These are phyloP conservation scores for Aspergillus sclerotiicarbonarius DNA, from an alignment of 495 filamentous ascomycete genomes.

Conservation along the genomic window DNA sequence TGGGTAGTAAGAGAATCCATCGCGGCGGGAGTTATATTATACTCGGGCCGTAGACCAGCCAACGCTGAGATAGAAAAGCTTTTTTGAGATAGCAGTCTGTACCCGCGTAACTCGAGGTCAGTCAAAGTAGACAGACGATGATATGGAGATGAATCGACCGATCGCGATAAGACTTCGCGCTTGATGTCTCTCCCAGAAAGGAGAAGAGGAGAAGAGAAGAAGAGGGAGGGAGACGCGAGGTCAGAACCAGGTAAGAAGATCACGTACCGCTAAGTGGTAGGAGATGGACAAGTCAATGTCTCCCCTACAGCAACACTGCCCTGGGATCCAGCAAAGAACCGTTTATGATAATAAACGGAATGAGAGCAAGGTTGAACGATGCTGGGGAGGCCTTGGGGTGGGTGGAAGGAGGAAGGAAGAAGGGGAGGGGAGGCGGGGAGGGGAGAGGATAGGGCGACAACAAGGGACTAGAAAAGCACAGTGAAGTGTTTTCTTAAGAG, in stretches of 20 bases:
- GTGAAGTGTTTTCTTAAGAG: constrained; percentile 42
- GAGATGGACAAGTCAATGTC: constrained; percentile 99
- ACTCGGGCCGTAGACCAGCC: constrained; percentile 26
- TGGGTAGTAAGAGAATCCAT: constrained; percentile 93
- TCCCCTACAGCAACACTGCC: constrained; percentile 64
- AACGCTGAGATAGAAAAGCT: constrained; percentile 17
- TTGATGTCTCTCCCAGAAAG: constrained; percentile 2
- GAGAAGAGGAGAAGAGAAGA: neutral
- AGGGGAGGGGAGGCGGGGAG: constrained; percentile 17
- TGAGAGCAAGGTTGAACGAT: constrained; percentile 14
- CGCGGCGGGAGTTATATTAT: constrained; percentile 31
- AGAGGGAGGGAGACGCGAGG: neutral
- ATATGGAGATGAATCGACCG: constrained; percentile 11
- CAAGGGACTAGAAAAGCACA: constrained; percentile 39
- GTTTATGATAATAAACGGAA: constrained; percentile 17
- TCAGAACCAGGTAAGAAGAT: neutral
- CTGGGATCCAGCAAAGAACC: constrained; percentile 15
- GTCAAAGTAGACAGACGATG: constrained; percentile 4
- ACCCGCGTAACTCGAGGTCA: constrained; percentile 4
- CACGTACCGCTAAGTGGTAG: constrained; percentile 57
- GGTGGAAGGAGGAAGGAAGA: constrained; percentile 12
- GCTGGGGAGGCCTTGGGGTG: too few relatives aligned
- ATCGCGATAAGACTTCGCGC: constrained; percentile 13
- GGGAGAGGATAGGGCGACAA: constrained; percentile 15
- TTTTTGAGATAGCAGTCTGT: constrained; percentile 19